Evolutionary conservation across 2,329 filamentous ascomycete species (phyloP).

Genomic region (Fusarium aywerte): DNA sequence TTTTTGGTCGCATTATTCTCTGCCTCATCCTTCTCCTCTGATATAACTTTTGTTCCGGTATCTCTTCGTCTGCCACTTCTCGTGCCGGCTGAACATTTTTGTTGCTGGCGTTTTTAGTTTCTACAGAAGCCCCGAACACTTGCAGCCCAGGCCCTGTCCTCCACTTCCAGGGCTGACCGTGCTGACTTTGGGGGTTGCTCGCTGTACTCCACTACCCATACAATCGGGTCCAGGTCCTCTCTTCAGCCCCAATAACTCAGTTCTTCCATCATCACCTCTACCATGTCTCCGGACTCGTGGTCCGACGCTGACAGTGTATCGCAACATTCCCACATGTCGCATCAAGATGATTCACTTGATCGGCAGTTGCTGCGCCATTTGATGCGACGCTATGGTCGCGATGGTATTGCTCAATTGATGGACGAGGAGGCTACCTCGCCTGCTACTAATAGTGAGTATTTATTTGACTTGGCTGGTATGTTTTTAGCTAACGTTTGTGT

Average conservation of each 20-base stretch:
- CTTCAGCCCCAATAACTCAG: conserved; percentile 24
- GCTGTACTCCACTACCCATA: conserved; percentile 39
- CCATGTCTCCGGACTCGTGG: conserved; percentile 49
- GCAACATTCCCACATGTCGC: conserved; percentile 43
- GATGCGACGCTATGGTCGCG: conserved; percentile 49
- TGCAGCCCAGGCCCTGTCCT: conserved; percentile 5
- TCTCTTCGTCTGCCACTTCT: conserved; percentile 11
- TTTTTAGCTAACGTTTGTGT: conserved; percentile 15
- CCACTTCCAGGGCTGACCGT: conserved; percentile 36
- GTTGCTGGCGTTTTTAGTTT: conserved; percentile 15
- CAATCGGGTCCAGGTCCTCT: conserved; percentile 20
- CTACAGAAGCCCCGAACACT: conserved; percentile 16
- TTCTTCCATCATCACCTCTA: conserved; percentile 27
- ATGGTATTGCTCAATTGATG: conserved; percentile 50
- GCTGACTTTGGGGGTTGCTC: conserved; percentile 34
- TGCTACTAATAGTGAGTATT: conserved; percentile 46
- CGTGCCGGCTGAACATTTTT: not conserved
- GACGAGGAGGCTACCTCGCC: conserved; percentile 49
- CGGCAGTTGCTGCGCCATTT: conserved; percentile 52
- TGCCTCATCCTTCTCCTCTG: not conserved
- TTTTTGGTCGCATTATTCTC: conserved; percentile 29
- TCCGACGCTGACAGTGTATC: conserved; percentile 48
- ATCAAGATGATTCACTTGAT: conserved; percentile 48
- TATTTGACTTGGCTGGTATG: not conserved
- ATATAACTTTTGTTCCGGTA: conserved; percentile 15